These are phyloP conservation scores for Candida sanyaensis DNA, from an alignment of 1,139 yeast genomes.

Conservation along the genomic window DNA sequence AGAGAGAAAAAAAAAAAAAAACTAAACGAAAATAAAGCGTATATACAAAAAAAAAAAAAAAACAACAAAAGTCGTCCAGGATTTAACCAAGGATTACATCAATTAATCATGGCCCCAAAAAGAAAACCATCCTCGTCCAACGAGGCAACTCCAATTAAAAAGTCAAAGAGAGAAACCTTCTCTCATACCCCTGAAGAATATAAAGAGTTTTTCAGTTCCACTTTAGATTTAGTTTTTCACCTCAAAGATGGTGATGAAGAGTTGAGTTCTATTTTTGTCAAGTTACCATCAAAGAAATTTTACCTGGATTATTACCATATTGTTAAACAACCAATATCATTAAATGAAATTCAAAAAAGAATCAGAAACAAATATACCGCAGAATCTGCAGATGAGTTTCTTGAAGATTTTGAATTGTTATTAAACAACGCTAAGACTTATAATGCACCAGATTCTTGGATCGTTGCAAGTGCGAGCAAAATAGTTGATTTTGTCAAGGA, in stretches of 20 bases:
- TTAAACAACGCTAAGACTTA: slow-evolving; percentile 61
- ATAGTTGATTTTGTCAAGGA: slow-evolving; percentile 46
- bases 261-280: slow-evolving; percentile 57
- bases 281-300: slow-evolving; percentile 69
- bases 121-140: slow-evolving; percentile 17
- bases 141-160: slow-evolving; percentile 13
- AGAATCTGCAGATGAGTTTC: slow-evolving; percentile 38
- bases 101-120: slow-evolving; percentile 26
- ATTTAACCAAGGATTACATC: background rate
- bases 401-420: slow-evolving; percentile 57
- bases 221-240: slow-evolving; percentile 25
- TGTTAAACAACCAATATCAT: slow-evolving; percentile 64
- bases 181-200: slow-evolving; percentile 23
- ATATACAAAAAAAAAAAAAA: slow-evolving; percentile 7
- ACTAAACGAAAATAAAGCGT: background rate
- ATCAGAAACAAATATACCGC: slow-evolving; percentile 34
- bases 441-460: slow-evolving; percentile 63
- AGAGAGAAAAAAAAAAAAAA: background rate
- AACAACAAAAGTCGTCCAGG: background rate
- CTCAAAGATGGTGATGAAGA: slow-evolving; percentile 32
- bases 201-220: slow-evolving; percentile 27
- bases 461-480: slow-evolving; percentile 55
- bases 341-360: slow-evolving; percentile 61
- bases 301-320: slow-evolving; percentile 83
- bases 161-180: slow-evolving; percentile 15